Evolutionary conservation across 1,284 basidiomycete species (phyloP), one percentile per base, ranked within the genome.

Genomic region (Gomphus sp.): DNA sequence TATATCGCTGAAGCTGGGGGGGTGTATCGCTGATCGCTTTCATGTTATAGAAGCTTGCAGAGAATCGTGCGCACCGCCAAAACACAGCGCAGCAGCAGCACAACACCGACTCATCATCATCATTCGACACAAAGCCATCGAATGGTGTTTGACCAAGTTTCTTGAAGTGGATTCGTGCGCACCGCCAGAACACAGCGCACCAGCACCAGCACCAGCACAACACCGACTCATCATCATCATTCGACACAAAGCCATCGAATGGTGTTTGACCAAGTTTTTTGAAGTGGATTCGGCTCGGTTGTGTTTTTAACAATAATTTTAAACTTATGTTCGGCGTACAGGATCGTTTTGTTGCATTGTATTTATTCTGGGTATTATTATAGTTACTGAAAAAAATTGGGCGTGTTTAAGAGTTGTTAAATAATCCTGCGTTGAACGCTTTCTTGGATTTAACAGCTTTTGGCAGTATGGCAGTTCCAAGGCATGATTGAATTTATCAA

Each of bases 41-140:
- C 18, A 22, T 52, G 5, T 64, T n/a, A n/a, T n/a, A 88, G 86
- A 85, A 82, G 77, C 72, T 88, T 7, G 76, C 76, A 2, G 78
- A 86, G 65, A 74, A 80, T 61, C 78, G 80, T n/a, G 72, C 73
- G 5, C 74, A 79, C 64, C 80, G 79, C 47, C 79, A 84, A 54
- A 72, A 70, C 59, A 14, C 10, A 4, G 72, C 78, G 61, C 72
- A 74, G 63, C 67, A 72, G 58, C n/a, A n/a, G n/a, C n/a, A 65
- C 28, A 3, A 51, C 5, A 25, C n/a, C 44, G 44, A 45, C 44
- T 11, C 4, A 45, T 25, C 7, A 25, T 8, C 22, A 45, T n/a
- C n/a, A n/a, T n/a, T n/a, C n/a, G 22, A 45, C 44, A 10, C 18
- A 22, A 22, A 25, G 44, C 44, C 18, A 7, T 22, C 3, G 9